Conservation (phyloP, 306 rosid species). For the Clitoria ternatea region DNA sequence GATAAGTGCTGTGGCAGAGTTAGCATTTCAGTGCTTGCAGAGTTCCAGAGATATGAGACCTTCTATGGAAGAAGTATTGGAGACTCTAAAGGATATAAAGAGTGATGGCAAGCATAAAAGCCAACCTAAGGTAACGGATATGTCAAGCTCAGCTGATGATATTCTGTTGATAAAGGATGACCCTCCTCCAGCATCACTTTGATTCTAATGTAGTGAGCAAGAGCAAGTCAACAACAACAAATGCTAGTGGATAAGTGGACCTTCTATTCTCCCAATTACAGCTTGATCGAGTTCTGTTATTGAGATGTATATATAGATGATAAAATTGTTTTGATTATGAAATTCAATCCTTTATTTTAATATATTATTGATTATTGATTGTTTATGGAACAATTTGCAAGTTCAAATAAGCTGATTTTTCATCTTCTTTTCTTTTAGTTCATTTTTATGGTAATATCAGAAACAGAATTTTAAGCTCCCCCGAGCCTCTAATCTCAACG, state of each 20-base stretch:
- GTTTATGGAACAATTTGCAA: too few relatives aligned
- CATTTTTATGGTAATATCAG: too few relatives aligned
- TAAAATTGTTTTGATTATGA: constrained; percentile 6
- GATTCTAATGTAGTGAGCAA: constrained; percentile 41
- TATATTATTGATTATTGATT: constrained; percentile 7
- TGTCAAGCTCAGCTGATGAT: constrained; percentile 35
- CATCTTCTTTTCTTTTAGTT: too few relatives aligned
- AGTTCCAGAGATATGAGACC: constrained; percentile 58
- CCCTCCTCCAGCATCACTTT: constrained; percentile 50
- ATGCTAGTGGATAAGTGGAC: constrained; percentile 39
- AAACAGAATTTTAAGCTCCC: too few relatives aligned
- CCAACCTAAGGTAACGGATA: constrained; percentile 42
- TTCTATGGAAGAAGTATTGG: constrained; percentile 50
- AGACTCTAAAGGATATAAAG: constrained; percentile 41
- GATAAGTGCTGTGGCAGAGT: constrained; percentile 63
- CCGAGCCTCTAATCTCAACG: too few relatives aligned
- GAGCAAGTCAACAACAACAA: constrained; percentile 48
- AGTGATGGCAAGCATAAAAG: constrained; percentile 27
- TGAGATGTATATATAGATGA: constrained; percentile 39
- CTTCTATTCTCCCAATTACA: not conserved
- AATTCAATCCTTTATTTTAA: not conserved
- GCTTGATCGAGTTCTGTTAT: constrained; percentile 1
- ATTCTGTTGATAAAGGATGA: constrained; percentile 42
- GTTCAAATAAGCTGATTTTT: too few relatives aligned
- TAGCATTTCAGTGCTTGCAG: constrained; percentile 75